A percentile compares a stretch with the other conserved stretches of the same genome.
phyloP scores from a whole-genome alignment of 768 basidiomycete genomes.

The Mrakia gelida region DNA sequence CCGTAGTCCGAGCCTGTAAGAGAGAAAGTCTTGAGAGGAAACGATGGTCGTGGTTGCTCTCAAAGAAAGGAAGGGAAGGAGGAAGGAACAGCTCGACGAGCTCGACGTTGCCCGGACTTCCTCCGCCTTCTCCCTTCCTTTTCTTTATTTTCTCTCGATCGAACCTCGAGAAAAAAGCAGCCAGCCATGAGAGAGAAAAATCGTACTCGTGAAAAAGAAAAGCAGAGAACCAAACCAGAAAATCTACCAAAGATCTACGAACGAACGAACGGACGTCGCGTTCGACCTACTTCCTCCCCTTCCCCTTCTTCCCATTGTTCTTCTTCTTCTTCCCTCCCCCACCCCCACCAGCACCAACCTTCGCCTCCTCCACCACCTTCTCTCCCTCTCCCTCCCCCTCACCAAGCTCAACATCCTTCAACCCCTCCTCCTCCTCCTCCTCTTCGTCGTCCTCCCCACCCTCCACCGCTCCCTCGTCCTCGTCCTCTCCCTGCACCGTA shows the following conservation, averaged over 20 bases:
- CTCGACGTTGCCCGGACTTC: no score
- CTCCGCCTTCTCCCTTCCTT: no score
- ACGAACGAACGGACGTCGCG: no score
- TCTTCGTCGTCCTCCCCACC: background rate
- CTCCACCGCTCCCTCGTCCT: background rate
- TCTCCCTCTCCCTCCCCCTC: background rate
- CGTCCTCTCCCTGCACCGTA: background rate
- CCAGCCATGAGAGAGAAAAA: no score
- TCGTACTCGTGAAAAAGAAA: no score
- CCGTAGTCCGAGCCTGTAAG: no score
- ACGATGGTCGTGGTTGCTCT: background rate
- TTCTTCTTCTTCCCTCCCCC: constrained; percentile 11
- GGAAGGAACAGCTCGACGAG: no score
- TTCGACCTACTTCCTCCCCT: background rate
- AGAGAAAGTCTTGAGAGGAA: background rate
- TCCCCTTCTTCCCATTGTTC: constrained; percentile 21
- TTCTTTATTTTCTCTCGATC: no score
- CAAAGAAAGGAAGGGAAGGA: no score
- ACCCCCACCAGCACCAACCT: background rate
- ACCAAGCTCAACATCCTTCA: background rate
- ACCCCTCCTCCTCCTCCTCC: background rate
- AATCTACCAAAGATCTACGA: no score
- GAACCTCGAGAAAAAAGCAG: no score
- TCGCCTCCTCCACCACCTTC: background rate
- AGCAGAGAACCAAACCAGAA: no score